A percentile compares a stretch with the other conserved stretches of the same genome.
These are phyloP conservation scores for Talaromyces nanjingensis DNA, from an alignment of 495 filamentous ascomycete species.

Conservation along the genomic window DNA sequence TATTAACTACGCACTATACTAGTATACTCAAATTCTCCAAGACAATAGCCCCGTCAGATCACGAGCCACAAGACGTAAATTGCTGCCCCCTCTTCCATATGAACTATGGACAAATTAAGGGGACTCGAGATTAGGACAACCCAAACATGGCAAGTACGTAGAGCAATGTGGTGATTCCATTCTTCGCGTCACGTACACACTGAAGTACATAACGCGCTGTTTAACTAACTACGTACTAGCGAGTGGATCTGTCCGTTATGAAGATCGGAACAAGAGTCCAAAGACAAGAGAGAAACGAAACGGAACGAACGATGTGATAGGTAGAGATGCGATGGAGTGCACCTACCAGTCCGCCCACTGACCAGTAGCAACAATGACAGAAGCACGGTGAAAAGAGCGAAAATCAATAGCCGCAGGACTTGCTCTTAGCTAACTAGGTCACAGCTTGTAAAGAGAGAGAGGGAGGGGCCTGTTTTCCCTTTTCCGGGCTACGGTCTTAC, in stretches of 20 bases:
- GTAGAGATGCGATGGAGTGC: not conserved
- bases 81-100: not conserved
- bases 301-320: not conserved
- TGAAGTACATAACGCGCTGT: not conserved
- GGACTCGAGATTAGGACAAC: not conserved
- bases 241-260: slow-evolving; percentile 8
- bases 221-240: not conserved
- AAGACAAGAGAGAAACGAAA: not conserved
- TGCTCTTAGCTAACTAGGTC: not conserved
- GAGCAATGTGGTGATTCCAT: slow-evolving; percentile 2
- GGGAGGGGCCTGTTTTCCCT: not conserved
- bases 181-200: slow-evolving; percentile 1
- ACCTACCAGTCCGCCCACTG: not conserved
- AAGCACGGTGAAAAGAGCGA: not conserved
- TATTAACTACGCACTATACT: not conserved
- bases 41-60: not conserved
- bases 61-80: not conserved
- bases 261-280: slow-evolving; percentile 1
- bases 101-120: not conserved
- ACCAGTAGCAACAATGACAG: not conserved
- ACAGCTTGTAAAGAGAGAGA: not conserved
- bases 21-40: not conserved
- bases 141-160: not conserved
- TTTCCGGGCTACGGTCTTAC: not conserved
- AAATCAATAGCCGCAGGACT: slow-evolving; percentile 2